phyloP scores from a whole-genome alignment of 306 rosid species.

The Acacia confusa region DNA sequence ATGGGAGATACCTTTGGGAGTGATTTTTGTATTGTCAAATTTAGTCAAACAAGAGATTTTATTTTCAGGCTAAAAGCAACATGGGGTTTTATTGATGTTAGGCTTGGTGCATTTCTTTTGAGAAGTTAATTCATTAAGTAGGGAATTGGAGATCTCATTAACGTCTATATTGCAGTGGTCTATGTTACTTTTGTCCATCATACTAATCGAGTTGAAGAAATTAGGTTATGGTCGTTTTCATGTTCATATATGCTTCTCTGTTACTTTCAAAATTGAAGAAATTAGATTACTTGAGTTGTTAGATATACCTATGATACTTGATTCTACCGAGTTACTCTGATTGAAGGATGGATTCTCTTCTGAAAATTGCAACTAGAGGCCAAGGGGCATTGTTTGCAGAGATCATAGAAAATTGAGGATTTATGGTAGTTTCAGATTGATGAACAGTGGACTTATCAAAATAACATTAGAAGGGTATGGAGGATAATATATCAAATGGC shows the following conservation, averaged over 20 bases:
- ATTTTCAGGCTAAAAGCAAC: neutral
- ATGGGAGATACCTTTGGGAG: neutral
- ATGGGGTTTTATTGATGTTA: neutral
- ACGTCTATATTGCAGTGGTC: neutral
- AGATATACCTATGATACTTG: neutral
- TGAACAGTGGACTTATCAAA: neutral
- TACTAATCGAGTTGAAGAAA: neutral
- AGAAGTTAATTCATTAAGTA: neutral
- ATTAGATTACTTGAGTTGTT: neutral
- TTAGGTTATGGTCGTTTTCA: neutral
- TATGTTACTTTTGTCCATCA: neutral
- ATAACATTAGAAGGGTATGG: neutral
- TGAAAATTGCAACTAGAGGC: neutral
- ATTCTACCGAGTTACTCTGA: neutral
- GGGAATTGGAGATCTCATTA: conserved; percentile 6
- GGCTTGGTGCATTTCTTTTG: conserved; percentile 11
- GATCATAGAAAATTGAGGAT: neutral
- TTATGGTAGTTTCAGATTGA: conserved; percentile 24
- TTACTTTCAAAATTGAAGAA: neutral
- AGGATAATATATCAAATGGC: neutral
- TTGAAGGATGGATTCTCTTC: conserved; percentile 10
- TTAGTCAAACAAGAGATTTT: neutral
- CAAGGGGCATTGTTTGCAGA: neutral
- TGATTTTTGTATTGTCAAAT: neutral
- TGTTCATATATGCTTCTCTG: neutral